phyloP scores from a whole-genome alignment of 2,329 filamentous ascomycete species.

The Clarireedia sp. region DNA sequence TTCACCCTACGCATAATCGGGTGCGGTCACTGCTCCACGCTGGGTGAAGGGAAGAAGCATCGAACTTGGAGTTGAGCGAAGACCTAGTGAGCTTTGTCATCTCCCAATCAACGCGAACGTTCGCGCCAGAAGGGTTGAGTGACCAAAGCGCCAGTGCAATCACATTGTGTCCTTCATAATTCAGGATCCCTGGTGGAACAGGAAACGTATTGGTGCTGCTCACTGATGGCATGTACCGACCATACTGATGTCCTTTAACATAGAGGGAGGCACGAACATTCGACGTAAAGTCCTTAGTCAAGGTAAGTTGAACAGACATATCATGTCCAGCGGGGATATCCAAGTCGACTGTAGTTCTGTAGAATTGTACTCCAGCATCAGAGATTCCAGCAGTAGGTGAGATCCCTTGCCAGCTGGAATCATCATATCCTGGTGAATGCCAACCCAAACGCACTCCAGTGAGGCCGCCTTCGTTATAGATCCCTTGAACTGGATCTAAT shows the following conservation, averaged over 20 bases:
- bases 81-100: no score
- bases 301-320: background rate
- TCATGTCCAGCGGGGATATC: background rate
- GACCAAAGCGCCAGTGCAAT: background rate
- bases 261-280: background rate
- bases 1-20: no score
- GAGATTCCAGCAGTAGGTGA: background rate
- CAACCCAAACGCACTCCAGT: constrained; percentile 49
- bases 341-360: background rate
- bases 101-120: no score
- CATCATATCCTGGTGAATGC: constrained; percentile 49
- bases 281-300: background rate
- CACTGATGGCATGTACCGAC: background rate
- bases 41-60: no score
- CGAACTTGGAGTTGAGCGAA: no score
- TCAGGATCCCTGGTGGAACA: background rate
- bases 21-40: no score
- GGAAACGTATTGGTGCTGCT: background rate
- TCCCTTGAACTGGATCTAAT: background rate
- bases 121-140: no score
- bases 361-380: background rate
- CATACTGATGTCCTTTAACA: background rate
- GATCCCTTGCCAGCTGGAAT: constrained; percentile 19
- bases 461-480: constrained; percentile 42
- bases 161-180: background rate